Evolutionary conservation across 106 monocot genomes (phyloP).

Genomic region (Agapanthus africanus): DNA sequence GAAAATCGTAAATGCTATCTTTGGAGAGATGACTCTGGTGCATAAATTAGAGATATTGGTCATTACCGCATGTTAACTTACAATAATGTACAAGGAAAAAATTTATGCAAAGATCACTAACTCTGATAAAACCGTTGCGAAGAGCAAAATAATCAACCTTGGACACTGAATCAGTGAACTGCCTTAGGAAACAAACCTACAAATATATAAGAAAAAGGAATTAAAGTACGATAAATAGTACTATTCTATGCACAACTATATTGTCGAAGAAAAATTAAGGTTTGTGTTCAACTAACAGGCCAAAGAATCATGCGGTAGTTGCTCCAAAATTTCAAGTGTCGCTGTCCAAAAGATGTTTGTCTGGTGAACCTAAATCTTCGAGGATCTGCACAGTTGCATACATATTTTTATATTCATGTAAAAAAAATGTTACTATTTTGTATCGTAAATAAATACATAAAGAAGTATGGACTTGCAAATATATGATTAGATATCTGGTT

Average conservation of each 20-base stretch:
- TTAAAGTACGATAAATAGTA: too few relatives aligned
- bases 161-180: conserved; percentile 24
- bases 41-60: neutral
- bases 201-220: neutral
- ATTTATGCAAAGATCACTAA: conserved; percentile 3
- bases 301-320: conserved; percentile 21
- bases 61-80: neutral
- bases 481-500: too few relatives aligned
- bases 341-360: conserved; percentile 44
- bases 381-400: conserved; percentile 34
- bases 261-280: neutral
- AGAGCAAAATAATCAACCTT: conserved; percentile 50
- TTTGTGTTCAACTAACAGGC: conserved; percentile 21
- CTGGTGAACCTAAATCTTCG: conserved; percentile 34
- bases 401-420: neutral
- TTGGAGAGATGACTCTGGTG: conserved; percentile 12
- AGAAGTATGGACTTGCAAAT: too few relatives aligned
- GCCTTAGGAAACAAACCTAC: conserved; percentile 37
- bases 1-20: conserved; percentile 18
- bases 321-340: conserved; percentile 43
- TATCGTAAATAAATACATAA: too few relatives aligned
- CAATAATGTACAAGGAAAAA: neutral
- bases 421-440: neutral
- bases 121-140: conserved; percentile 40
- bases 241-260: too few relatives aligned